Percentiles rank a stretch among this genome's conserved stretches.
These are phyloP conservation scores for Plasmodium inui DNA, from an alignment of 169 alveolate genomes.

Conservation along the genomic window DNA sequence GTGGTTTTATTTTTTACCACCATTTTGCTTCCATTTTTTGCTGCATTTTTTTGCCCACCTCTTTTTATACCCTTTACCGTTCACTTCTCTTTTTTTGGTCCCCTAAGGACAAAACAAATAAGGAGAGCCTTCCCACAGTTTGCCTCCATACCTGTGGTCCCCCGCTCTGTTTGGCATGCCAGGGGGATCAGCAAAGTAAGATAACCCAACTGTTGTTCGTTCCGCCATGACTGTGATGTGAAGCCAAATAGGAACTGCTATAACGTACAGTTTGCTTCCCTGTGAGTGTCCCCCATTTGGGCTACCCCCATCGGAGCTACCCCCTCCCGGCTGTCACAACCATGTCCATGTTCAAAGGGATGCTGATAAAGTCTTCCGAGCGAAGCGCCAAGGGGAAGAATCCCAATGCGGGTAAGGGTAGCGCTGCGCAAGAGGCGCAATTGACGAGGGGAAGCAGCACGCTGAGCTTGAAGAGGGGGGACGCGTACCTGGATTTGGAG, in stretches of 20 bases:
- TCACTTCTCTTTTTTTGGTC: not conserved
- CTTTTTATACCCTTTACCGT: not conserved
- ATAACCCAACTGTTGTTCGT: not conserved
- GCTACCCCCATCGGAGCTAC: not conserved
- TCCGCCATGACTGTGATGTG: not conserved
- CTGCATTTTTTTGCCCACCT: not conserved
- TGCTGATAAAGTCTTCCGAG: conserved; percentile 51
- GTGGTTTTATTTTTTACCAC: not conserved
- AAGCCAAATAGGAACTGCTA: not conserved
- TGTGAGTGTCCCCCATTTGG: not conserved
- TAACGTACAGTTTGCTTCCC: not conserved
- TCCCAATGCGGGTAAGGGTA: not conserved
- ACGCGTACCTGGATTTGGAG: not conserved
- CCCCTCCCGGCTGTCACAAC: not conserved
- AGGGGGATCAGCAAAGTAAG: not conserved
- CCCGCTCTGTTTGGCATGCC: not conserved
- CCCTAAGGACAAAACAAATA: not conserved
- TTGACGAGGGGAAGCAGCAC: not conserved
- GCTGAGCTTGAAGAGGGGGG: not conserved
- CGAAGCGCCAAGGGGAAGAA: conserved; percentile 1
- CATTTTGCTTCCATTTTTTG: not conserved
- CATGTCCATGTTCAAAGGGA: conserved; percentile 65
- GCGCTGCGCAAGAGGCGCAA: not conserved
- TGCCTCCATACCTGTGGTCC: not conserved
- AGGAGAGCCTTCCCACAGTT: not conserved